Evolutionary conservation across 176 grass and related monocot genomes (phyloP), one percentile per base, ranked within the genome.

Genomic region (Thinopyrum elongatum): DNA sequence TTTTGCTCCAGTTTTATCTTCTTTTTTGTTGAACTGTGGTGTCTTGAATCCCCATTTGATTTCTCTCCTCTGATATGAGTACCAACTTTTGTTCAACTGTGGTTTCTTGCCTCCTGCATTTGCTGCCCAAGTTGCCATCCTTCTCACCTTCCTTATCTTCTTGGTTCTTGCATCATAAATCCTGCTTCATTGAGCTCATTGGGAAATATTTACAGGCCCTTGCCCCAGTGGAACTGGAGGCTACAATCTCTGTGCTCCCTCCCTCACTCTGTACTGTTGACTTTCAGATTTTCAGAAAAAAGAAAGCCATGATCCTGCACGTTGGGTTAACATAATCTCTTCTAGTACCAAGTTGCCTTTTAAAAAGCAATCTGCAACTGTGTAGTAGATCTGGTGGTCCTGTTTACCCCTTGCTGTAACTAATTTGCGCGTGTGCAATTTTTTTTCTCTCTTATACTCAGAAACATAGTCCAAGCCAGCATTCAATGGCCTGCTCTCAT

Each of bases 331-430:
- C 51, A 70, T 53, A 85, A 55, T 87, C 36, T 77, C 34, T 67
- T 72, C 29, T 80, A 38, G 75, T 22, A 34, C 47, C 30, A 21
- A 77, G 44, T 76, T 81, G 77, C 49, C 49, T 53, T 53, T 53
- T 53, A 53, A 53, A 61, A 31, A 84, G 49, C 62, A 88, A 57
- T 88, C 77, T 73, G 77, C 71, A 85, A 85, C 88, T 70, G 58
- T 87, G 57, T 72, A 78, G 76, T 87, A 93, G 85, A 93, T 93
- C 88, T 90, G 69, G 77, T 83, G 76, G 59, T 69, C 42, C 66
- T 51, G 47, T 85, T 85, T 81, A 69, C 68, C 46, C 75, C 65
- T 58, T 82, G 16, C 72, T 51, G 72, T 75, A 49, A 74, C 6
- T 28, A 74, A 75, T 51, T 44, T 78, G 39, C 15, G 4, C 82